Conservation (phyloP, 257 asterid species). For the Solanum gandarillasii region DNA sequence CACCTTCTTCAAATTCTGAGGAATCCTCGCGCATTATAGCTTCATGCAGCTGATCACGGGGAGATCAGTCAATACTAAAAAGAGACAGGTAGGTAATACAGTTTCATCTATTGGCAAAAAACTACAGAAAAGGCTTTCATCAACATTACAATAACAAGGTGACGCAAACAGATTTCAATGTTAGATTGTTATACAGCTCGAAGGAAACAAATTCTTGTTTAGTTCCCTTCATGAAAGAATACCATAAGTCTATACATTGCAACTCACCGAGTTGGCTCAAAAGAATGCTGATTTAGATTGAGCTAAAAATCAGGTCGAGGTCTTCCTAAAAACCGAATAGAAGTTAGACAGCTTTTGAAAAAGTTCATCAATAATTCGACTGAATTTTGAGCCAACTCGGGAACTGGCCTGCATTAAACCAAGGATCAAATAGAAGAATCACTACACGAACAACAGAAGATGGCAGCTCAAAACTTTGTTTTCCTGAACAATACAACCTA, state of each 20-base stretch:
- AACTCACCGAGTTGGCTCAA: conserved; percentile 73
- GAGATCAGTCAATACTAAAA: not conserved
- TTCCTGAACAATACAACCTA: not conserved
- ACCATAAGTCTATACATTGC: conserved; percentile 16
- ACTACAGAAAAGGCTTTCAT: not conserved
- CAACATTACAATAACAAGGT: not conserved
- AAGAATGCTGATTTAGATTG: conserved; percentile 23
- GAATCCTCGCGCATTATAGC: conserved; percentile 94
- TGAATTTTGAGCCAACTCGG: conserved; percentile 62
- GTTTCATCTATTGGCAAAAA: not conserved
- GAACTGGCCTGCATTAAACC: conserved; percentile 60
- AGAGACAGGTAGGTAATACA: not conserved
- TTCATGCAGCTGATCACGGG: conserved; percentile 57
- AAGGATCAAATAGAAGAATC: conserved; percentile 24
- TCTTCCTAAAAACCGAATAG: conserved; percentile 49
- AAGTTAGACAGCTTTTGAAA: conserved; percentile 44
- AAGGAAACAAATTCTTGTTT: not conserved
- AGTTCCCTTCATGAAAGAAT: conserved; percentile 13
- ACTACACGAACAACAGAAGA: conserved; percentile 2
- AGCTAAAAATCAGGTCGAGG: conserved; percentile 44
- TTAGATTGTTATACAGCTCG: not conserved
- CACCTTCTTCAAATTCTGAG: conserved; percentile 53
- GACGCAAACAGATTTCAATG: not conserved
- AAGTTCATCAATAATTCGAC: conserved; percentile 49
- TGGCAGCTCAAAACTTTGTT: not conserved